These are phyloP conservation scores for Penicillium odoratum DNA, from an alignment of 495 filamentous ascomycete species.

Conservation along the genomic window DNA sequence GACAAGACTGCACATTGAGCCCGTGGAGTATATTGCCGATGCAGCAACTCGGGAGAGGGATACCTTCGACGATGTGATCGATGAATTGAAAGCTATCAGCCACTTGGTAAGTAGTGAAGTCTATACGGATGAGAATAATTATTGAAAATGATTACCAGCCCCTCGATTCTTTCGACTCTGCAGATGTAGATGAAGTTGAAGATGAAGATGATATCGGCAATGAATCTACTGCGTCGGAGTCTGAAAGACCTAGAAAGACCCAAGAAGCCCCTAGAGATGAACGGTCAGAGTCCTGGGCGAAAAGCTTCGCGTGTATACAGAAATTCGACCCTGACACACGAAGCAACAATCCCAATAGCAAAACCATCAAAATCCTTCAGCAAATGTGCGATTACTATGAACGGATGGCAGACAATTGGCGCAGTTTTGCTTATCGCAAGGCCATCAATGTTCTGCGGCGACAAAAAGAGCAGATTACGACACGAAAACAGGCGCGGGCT, in stretches of 20 bases:
- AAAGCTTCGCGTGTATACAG: conserved; percentile 69
- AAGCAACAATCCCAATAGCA: conserved; percentile 61
- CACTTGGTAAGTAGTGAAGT: conserved; percentile 47
- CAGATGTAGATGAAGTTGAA: conserved; percentile 28
- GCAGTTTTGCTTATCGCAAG: conserved; percentile 74
- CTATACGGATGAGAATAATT: background rate
- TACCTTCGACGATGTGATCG: conserved; percentile 58
- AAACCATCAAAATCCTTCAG: conserved; percentile 77
- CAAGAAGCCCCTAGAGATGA: conserved; percentile 10
- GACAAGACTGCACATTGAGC: background rate
- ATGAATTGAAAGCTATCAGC: conserved; percentile 52
- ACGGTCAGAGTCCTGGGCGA: conserved; percentile 39
- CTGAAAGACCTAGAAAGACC: conserved; percentile 29
- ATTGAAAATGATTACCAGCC: conserved; percentile 31
- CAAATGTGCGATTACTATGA: conserved; percentile 83
- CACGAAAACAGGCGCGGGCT: conserved; percentile 63
- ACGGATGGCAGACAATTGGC: conserved; percentile 76
- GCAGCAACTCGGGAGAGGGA: conserved; percentile 33
- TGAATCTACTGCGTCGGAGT: conserved; percentile 20
- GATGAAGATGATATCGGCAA: conserved; percentile 13
- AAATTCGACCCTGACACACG: conserved; percentile 47
- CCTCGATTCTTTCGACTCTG: conserved; percentile 36
- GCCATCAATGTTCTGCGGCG: conserved; percentile 71
- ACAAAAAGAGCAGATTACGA: conserved; percentile 65
- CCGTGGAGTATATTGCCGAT: background rate